Conservation (phyloP, 208 protist genomes). For the Leishmania aethiopica region DNA sequence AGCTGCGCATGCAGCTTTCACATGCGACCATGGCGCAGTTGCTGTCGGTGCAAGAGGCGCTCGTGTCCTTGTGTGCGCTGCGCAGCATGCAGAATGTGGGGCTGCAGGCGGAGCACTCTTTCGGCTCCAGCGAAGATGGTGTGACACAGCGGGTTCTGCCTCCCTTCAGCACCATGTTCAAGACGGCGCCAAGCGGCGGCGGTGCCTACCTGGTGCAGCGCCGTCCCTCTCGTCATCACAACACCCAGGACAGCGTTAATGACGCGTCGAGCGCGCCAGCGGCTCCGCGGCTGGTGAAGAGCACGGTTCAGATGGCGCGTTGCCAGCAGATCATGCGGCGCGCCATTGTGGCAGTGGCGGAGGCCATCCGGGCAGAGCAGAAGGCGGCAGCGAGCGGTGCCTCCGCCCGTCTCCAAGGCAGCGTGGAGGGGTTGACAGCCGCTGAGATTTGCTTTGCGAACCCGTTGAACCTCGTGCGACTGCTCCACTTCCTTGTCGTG, state of each 20-base stretch:
- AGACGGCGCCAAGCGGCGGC: not conserved
- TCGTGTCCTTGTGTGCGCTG: slow-evolving; percentile 61
- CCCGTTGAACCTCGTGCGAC: slow-evolving; percentile 37
- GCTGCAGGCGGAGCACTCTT: slow-evolving; percentile 13
- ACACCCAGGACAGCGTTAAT: not conserved
- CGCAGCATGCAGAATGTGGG: slow-evolving; percentile 80
- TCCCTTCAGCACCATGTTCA: slow-evolving; percentile 23
- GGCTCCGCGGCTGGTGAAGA: slow-evolving; percentile 21
- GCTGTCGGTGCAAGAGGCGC: slow-evolving; percentile 72
- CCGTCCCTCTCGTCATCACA: slow-evolving; percentile 14
- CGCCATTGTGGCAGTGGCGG: slow-evolving; percentile 53
- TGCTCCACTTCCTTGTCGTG: slow-evolving; percentile 51
- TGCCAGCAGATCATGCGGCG: slow-evolving; percentile 69
- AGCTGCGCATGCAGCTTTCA: slow-evolving; percentile 36
- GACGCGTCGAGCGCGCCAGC: not conserved
- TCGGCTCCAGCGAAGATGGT: not conserved
- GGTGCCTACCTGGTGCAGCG: slow-evolving; percentile 17
- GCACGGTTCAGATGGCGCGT: slow-evolving; percentile 45
- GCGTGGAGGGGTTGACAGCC: slow-evolving; percentile 33
- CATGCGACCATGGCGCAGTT: slow-evolving; percentile 58
- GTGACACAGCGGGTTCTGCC: slow-evolving; percentile 16
- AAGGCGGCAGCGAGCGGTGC: not conserved
- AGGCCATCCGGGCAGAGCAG: slow-evolving; percentile 35
- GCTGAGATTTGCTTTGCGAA: slow-evolving; percentile 72
- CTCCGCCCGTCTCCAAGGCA: not conserved